Percentiles rank a stretch among this genome's conserved stretches.
Evolutionary conservation across 257 asterid species (phyloP).

Genomic region (Petunia secreta): DNA sequence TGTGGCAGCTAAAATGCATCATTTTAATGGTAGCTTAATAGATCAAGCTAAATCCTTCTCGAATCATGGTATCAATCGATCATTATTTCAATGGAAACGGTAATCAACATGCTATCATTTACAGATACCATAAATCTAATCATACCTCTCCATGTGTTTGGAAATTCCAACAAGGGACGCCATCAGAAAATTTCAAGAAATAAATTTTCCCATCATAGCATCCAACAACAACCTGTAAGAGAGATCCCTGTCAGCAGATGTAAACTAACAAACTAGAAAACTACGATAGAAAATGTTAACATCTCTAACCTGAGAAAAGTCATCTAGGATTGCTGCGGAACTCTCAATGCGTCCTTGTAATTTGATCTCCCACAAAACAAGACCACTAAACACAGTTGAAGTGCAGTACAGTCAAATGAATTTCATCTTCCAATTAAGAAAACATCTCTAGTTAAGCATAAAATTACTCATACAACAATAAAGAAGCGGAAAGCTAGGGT

Average conservation of each 20-base stretch:
- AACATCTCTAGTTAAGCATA: slow-evolving; percentile 4
- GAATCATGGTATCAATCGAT: slow-evolving; percentile 4
- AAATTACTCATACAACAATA: background rate
- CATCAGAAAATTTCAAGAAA: slow-evolving; percentile 69
- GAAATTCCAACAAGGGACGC: slow-evolving; percentile 75
- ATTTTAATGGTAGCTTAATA: background rate
- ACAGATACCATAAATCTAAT: slow-evolving; percentile 9
- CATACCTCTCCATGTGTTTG: slow-evolving; percentile 86
- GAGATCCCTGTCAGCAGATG: slow-evolving; percentile 17
- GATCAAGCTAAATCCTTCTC: background rate
- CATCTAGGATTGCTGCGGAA: slow-evolving; percentile 82
- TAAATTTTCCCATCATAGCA: slow-evolving; percentile 80
- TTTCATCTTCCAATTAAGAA: background rate
- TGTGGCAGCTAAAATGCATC: background rate
- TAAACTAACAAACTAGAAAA: slow-evolving; percentile 21
- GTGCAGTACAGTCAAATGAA: slow-evolving; percentile 8
- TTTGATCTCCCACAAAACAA: slow-evolving; percentile 71
- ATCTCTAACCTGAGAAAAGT: slow-evolving; percentile 70
- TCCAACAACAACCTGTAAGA: slow-evolving; percentile 80
- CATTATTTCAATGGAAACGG: background rate
- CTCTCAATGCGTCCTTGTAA: slow-evolving; percentile 86
- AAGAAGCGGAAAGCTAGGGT: background rate
- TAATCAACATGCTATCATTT: background rate
- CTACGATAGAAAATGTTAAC: background rate
- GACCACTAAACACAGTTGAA: slow-evolving; percentile 56